These are phyloP conservation scores for Torulaspora quercuum DNA, from an alignment of 805 yeast species.

Conservation along the genomic window DNA sequence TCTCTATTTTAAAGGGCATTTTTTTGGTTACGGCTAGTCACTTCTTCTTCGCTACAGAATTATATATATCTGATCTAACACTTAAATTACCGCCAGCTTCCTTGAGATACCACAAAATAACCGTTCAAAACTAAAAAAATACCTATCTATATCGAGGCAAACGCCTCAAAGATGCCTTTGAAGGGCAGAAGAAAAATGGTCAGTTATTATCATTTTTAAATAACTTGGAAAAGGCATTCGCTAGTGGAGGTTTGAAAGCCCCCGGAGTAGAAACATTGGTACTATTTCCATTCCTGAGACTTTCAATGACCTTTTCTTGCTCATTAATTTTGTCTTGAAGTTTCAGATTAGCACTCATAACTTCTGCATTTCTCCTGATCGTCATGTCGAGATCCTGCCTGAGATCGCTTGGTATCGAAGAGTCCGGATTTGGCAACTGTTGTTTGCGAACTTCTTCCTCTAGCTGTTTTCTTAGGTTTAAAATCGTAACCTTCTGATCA, in stretches of 20 bases:
- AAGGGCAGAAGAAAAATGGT: no score
- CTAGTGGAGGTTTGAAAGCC: conserved; percentile 13
- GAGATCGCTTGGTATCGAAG: conserved; percentile 39
- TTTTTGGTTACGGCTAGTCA: no score
- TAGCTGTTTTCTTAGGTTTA: conserved; percentile 43
- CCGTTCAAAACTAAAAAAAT: no score
- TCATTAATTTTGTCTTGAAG: conserved; percentile 51
- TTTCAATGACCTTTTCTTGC: conserved; percentile 43
- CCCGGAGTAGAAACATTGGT: conserved; percentile 8
- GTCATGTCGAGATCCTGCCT: conserved; percentile 55
- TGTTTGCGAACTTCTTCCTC: conserved; percentile 34
- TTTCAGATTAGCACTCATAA: conserved; percentile 58
- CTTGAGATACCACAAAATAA: no score
- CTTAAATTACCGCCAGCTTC: no score
- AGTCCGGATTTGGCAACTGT: conserved; percentile 35
- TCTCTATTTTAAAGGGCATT: no score
- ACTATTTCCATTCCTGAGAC: conserved; percentile 34
- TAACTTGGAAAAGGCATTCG: conserved; percentile 29
- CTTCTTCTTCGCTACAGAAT: no score
- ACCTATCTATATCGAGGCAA: no score
- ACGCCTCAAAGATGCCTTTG: no score
- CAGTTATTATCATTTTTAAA: conserved; percentile 7
- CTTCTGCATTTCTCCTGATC: conserved; percentile 59
- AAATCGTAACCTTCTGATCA: conserved; percentile 50
- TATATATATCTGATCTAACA: no score